Evolutionary conservation across 108 stramenopile species (phyloP), one percentile per base, ranked within the genome.

Genomic region (Fistulifera solaris): DNA sequence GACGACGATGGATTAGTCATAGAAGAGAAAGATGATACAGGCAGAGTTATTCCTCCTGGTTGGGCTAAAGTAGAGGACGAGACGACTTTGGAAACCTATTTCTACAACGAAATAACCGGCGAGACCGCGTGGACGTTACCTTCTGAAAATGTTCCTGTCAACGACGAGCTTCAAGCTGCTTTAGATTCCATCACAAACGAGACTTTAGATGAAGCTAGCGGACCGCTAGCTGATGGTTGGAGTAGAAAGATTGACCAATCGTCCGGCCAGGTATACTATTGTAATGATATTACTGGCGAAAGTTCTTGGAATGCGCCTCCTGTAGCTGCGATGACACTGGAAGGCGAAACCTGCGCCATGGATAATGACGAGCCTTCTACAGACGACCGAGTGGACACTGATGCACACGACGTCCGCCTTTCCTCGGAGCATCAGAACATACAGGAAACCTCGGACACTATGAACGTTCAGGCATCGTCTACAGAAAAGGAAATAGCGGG

Each of bases 71-170:
- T 48, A 1, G 19, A 39, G n/a, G 81, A 83, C 38, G 28, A 38
- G 14, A 12, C 38, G 17, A 65, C 40, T 45, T 56, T 51, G 15
- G 18, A 52, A 31, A 51, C 40, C 15, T 73, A 73, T 60, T 86
- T 77, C 54, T 81, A 71, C 67, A 80, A 89, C 56, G 53, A 27
- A 35, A 28, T 45, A 25, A 70, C 78, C 15, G 66, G 64, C 18
- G 75, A 77, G 44, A 84, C 77, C 21, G 54, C 71, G 19, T 89
- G 88, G 88, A 69, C 70, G 16, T 27, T 48, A 28, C 69, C 68
- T 47, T 45, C n/a, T 2, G 43, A 16, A 3, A 16, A 27, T 10
- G 61, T 10, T 50, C 16, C 45, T 13, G 56, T 27, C 16, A 18
- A n/a, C n/a, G 18, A 38, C 16, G n/a, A n/a, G n/a, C n/a, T n/a